A percentile compares a stretch with the other conserved stretches of the same genome.
Evolutionary conservation across 1,284 basidiomycete genomes (phyloP).

Genomic region (Sanghuangporus weigelae): DNA sequence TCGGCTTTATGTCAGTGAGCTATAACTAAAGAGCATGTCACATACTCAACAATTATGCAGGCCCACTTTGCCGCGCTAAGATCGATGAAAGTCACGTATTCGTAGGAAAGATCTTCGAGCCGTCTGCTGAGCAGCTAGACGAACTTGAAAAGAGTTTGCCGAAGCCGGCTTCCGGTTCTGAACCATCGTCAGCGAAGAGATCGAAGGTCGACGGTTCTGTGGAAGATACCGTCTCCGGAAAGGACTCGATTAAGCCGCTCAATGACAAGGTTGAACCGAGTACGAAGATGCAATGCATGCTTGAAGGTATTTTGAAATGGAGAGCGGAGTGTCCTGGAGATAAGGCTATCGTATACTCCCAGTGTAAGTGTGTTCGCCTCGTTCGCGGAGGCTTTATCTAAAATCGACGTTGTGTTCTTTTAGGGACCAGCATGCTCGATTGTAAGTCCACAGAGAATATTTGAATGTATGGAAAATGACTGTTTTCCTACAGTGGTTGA

Average conservation of each 20-base stretch:
- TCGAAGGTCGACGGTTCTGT: constrained; percentile 25
- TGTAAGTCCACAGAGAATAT: constrained; percentile 19
- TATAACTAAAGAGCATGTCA: no score
- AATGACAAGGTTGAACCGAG: constrained; percentile 41
- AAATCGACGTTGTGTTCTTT: background rate
- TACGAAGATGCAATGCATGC: constrained; percentile 60
- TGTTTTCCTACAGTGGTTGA: constrained; percentile 38
- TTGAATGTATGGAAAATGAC: constrained; percentile 3
- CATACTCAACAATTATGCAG: constrained; percentile 25
- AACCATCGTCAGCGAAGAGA: constrained; percentile 21
- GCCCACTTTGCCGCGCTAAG: constrained; percentile 57
- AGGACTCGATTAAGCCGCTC: background rate
- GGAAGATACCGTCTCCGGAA: background rate
- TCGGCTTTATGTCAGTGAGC: no score
- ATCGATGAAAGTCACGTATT: constrained; percentile 47
- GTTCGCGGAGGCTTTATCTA: background rate
- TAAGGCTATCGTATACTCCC: constrained; percentile 66
- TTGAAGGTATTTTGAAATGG: constrained; percentile 52
- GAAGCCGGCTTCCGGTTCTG: background rate
- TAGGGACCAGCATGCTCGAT: constrained; percentile 71
- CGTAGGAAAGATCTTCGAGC: constrained; percentile 51
- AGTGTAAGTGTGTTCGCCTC: constrained; percentile 42
- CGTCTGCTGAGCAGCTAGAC: constrained; percentile 27
- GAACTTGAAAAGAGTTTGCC: constrained; percentile 21
- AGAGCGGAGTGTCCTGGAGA: constrained; percentile 46